Base-by-base conservation (phyloP, 108 stramenopile genomes). In the Nitzschia sp. region DNA sequence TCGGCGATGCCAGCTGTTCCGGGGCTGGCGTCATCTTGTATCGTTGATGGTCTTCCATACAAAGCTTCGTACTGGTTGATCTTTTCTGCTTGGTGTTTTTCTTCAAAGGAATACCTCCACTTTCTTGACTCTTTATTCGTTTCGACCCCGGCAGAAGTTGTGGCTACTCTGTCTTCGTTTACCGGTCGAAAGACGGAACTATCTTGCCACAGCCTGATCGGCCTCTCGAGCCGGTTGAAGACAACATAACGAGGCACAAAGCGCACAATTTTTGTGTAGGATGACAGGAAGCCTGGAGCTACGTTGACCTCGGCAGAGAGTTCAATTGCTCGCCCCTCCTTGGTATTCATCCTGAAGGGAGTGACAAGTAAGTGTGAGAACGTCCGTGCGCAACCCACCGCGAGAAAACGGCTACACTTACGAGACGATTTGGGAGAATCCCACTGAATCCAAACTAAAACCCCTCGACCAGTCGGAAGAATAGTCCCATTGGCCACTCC, bases 181-280 rank as follows among this genome's bases (percentile, higher is more conserved):
- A 51, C 66, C 24, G 85, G 80, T 63, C 88, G 90, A 48, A 89
- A 60, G 38, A 89, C 73, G 8, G 95, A 95, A 62, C 87, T 94
- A 75, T 96, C 93, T 70, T 97, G 97, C 92, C 93, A 95, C 2
- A 97, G 75, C 31, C 91, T 78, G 34, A 98, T 78, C 3, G 95
- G 76, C 1, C 48, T 53, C 32, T 78, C 59, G 13, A 97, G 78
- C 48, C 83, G 74, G 71, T 97, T 98, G 58, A 92, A 87, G 36
- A 97, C 60, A 25, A 97, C 77, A 57, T 95, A 96, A 29, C 96
- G 71, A 5, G 97, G 97, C 46, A 82, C 90, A 38, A 98, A 94
- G 27, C 95, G 82, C 8, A 98, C 95, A 51, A 98, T 90, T 61
- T 97, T 98, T 36, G 97, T 97, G 79, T 93, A 98, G 30, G 87